Percentiles rank a stretch among this genome's conserved stretches.
These are phyloP conservation scores for Malassezia pachydermatis DNA, from an alignment of 1,284 basidiomycete genomes.

Conservation along the genomic window DNA sequence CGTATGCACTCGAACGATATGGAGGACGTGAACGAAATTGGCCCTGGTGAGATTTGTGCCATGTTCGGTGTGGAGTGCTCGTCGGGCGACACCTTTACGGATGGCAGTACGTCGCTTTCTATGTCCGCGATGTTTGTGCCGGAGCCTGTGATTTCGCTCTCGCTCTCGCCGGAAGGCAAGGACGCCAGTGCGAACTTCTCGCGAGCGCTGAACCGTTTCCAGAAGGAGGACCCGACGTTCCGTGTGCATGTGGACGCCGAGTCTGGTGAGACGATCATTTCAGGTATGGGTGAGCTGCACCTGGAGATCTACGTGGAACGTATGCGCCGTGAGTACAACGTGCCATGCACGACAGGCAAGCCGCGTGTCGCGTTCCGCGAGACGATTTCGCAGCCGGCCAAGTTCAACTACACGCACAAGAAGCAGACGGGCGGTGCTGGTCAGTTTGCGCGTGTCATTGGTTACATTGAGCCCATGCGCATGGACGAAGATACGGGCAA, in stretches of 20 bases:
- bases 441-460: conserved; percentile 87
- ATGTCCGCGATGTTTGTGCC: conserved; percentile 96
- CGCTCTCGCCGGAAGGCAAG: conserved; percentile 79
- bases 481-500: conserved; percentile 67
- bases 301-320: conserved; percentile 98
- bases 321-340: conserved; percentile 95
- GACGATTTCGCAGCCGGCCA: conserved; percentile 69
- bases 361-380: conserved; percentile 95
- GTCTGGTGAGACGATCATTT: conserved; percentile 99
- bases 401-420: conserved; percentile 91
- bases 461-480: conserved; percentile 80
- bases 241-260: conserved; percentile 87
- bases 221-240: conserved; percentile 99
- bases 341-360: conserved; percentile 85
- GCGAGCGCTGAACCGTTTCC: conserved; percentile 90
- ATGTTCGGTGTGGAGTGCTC: conserved; percentile 99
- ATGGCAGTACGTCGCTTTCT: conserved; percentile 42
- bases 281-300: conserved; percentile 98
- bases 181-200: conserved; percentile 79
- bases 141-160: conserved; percentile 91
- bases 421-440: conserved; percentile 97
- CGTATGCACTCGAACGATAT: conserved; percentile 99
- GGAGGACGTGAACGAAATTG: conserved; percentile 91
- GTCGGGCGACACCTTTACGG: conserved; percentile 91
- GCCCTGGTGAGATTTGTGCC: conserved; percentile 98